Percentiles rank a stretch among this genome's conserved stretches.
Evolutionary conservation across 2,329 filamentous ascomycete species (phyloP).

Genomic region (Neonectria neomacrospora): DNA sequence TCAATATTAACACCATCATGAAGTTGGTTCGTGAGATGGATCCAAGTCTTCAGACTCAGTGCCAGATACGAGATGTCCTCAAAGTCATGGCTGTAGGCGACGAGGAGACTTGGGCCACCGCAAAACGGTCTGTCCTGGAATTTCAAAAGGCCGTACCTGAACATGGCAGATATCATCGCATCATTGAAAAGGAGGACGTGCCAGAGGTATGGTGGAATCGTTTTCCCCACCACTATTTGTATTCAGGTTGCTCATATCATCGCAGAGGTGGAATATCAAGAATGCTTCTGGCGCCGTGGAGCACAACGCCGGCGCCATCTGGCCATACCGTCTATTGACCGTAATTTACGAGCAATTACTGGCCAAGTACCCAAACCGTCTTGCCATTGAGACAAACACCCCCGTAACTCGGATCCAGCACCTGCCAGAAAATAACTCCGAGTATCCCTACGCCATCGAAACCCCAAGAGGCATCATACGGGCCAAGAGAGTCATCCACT

Average conservation of each 20-base stretch:
- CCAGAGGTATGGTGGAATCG: constrained; percentile 28
- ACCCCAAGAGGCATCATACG: constrained; percentile 59
- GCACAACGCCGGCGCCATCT: constrained; percentile 58
- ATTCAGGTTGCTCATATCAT: not conserved
- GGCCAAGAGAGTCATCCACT: constrained; percentile 63
- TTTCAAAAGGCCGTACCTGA: constrained; percentile 34
- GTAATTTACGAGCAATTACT: constrained; percentile 53
- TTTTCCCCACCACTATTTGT: not conserved
- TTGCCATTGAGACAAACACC: constrained; percentile 54
- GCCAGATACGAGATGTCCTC: constrained; percentile 33
- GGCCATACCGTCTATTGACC: constrained; percentile 60
- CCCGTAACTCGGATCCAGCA: constrained; percentile 39
- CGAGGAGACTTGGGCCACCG: constrained; percentile 30
- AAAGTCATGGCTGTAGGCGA: constrained; percentile 39
- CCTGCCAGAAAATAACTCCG: constrained; percentile 39
- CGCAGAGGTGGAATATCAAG: constrained; percentile 41
- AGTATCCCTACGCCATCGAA: constrained; percentile 52
- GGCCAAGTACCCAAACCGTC: constrained; percentile 36
- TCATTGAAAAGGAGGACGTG: constrained; percentile 33
- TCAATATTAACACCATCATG: constrained; percentile 48
- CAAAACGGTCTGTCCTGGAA: constrained; percentile 29
- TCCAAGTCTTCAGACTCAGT: constrained; percentile 25
- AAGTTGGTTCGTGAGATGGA: constrained; percentile 33
- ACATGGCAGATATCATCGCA: constrained; percentile 30
- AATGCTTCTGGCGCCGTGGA: constrained; percentile 50